These are phyloP conservation scores for Xylaria telfairii DNA, from an alignment of 495 filamentous ascomycete species.

Conservation along the genomic window DNA sequence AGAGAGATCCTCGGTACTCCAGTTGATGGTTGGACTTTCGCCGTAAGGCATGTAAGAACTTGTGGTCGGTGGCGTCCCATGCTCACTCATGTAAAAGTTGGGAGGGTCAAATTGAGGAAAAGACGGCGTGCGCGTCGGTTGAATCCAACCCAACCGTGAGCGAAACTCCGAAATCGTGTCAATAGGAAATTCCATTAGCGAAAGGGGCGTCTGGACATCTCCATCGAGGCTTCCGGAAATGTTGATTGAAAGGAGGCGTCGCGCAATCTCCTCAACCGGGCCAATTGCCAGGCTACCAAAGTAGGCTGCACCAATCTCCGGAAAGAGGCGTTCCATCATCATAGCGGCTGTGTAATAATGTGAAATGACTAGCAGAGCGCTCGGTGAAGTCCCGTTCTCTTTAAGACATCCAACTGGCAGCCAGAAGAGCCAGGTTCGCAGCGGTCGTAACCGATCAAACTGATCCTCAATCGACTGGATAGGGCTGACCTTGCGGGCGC, in stretches of 20 bases:
- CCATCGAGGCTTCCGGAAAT: constrained; percentile 50
- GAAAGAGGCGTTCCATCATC: constrained; percentile 86
- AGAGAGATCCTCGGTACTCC: constrained; percentile 62
- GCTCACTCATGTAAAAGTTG: constrained; percentile 52
- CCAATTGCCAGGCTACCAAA: constrained; percentile 77
- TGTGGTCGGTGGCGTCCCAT: constrained; percentile 45
- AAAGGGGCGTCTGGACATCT: constrained; percentile 56
- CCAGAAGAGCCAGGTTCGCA: constrained; percentile 95
- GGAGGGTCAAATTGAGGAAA: constrained; percentile 59
- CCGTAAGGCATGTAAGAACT: constrained; percentile 52
- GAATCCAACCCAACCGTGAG: constrained; percentile 65
- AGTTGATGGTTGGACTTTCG: constrained; percentile 59
- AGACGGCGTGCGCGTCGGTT: constrained; percentile 57
- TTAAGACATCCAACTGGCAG: constrained; percentile 75
- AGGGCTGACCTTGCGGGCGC: constrained; percentile 75
- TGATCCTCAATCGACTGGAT: constrained; percentile 77
- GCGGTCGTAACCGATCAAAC: constrained; percentile 83
- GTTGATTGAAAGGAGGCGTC: constrained; percentile 60
- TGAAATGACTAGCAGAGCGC: constrained; percentile 79
- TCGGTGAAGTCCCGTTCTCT: constrained; percentile 62
- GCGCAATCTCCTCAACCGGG: constrained; percentile 80
- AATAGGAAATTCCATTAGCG: constrained; percentile 68
- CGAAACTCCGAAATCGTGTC: constrained; percentile 66
- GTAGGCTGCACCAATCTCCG: constrained; percentile 86
- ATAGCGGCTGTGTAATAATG: constrained; percentile 91